A percentile compares a stretch with the other conserved stretches of the same genome.
These are phyloP conservation scores for Acacia pycnantha DNA, from an alignment of 331 rosid genomes.

Conservation along the genomic window DNA sequence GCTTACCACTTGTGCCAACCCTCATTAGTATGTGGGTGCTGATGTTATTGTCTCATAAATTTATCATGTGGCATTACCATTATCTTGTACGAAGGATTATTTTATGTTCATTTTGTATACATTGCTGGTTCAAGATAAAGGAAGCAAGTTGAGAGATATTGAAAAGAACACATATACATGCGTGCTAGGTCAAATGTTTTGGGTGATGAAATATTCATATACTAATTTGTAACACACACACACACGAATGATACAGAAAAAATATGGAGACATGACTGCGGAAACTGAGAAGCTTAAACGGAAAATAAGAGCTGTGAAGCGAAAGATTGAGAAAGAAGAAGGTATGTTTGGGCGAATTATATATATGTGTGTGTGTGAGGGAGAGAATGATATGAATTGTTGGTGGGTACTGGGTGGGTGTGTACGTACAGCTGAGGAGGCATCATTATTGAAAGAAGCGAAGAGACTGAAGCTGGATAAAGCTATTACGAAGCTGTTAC, in stretches of 20 bases:
- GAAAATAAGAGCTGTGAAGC: slow-evolving; percentile 48
- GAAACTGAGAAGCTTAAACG: slow-evolving; percentile 51
- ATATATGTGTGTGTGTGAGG: no score
- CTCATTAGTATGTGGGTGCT: no score
- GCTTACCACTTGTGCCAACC: no score
- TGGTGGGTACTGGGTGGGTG: background rate
- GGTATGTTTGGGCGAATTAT: slow-evolving; percentile 38
- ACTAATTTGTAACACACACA: no score
- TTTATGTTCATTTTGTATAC: background rate
- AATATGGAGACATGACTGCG: slow-evolving; percentile 29
- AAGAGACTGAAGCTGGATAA: slow-evolving; percentile 74
- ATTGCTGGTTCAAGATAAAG: background rate
- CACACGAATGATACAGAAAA: no score
- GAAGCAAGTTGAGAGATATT: background rate
- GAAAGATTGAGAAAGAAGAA: slow-evolving; percentile 40
- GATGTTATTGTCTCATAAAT: background rate
- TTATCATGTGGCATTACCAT: background rate
- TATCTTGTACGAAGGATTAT: background rate
- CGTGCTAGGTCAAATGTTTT: no score
- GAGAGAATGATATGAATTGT: background rate
- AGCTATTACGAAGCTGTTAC: slow-evolving; percentile 29
- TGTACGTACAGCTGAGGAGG: slow-evolving; percentile 34
- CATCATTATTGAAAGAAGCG: slow-evolving; percentile 69
- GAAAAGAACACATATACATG: background rate
- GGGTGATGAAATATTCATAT: no score